Conservation (phyloP, 345 rosid genomes). For the Arabis alpina region DNA sequence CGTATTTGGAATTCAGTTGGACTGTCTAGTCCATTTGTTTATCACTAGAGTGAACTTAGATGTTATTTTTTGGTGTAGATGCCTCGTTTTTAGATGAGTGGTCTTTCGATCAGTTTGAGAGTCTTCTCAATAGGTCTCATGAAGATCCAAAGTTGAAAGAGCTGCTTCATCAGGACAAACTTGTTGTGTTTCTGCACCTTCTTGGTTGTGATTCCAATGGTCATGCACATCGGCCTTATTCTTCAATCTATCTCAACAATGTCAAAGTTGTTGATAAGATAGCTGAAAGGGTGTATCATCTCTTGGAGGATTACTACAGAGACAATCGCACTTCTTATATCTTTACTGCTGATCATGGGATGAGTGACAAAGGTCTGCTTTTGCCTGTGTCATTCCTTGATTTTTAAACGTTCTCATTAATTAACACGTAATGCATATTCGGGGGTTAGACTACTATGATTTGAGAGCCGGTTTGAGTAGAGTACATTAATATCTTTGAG, state of each 20-base stretch:
- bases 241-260: conserved; percentile 91
- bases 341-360: conserved; percentile 97
- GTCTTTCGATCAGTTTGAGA: conserved; percentile 94
- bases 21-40: background rate
- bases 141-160: conserved; percentile 72
- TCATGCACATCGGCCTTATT: conserved; percentile 95
- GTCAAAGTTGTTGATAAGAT: conserved; percentile 92
- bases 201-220: conserved; percentile 99
- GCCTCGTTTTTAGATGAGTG: conserved; percentile 99
- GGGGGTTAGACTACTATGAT: background rate
- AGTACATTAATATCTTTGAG: too few relatives aligned
- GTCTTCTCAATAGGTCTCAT: conserved; percentile 82
- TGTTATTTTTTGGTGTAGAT: conserved; percentile 61
- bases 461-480: too few relatives aligned
- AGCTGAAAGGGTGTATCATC: conserved; percentile 73
- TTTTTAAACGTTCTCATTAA: background rate
- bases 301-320: conserved; percentile 81
- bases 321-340: conserved; percentile 88
- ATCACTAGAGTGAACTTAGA: conserved; percentile 13
- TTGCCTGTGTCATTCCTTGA: conserved; percentile 10
- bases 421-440: background rate
- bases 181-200: conserved; percentile 86
- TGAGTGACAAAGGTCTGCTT: conserved; percentile 89
- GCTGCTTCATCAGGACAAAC: conserved; percentile 79
- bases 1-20: too few relatives aligned